Base-by-base conservation (phyloP, 305 asterid genomes). In the Fraxinus velutina region DNA sequence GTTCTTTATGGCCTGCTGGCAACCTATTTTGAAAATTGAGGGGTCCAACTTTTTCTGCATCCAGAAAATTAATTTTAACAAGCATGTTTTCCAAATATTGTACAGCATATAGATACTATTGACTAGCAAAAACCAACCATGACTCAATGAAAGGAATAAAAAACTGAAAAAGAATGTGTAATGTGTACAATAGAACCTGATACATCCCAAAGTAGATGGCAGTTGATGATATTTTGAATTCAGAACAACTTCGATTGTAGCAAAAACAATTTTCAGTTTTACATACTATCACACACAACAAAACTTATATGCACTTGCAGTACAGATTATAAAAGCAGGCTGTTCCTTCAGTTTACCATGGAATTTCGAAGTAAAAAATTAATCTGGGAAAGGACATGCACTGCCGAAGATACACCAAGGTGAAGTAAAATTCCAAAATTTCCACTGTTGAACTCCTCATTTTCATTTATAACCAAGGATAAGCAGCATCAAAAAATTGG, bases 1-100 rank as follows among this genome's bases (percentile, higher is more conserved):
- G 85, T 91, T 94, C 89, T 93, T 94, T 76, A 91, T 87, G 80
- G 96, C 98, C 85, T 94, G 98, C 62, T 88, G 86, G 88, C 90
- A 86, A 87, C 98, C 98, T 44, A 90, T 91, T 89, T 91, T 90
- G 88, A 78, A 91, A 77, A 90, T 87, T 37, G 93, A 78, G 37
- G 95, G 85, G 85, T 88, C 86, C 88, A 90, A 72, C 64, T 89
- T 92, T 80, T 87, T 92, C 98, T 94, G 97, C 86, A 81, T 33
- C 19, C 80, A 79, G 32, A 82, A 85, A 19, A 75, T 82, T 39
- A 76, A 80, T 27, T 73, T 77, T 78, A 79, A 84, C 21, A 78
- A 80, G 83, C 66, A 62, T 64, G 12, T 62, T 50, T 76, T 27
- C 81, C 77, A 80, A 37, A 76, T 36, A 13, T 17, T 32, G 29